phyloP scores from a whole-genome alignment of 352 stramenopile species.

The Phytophthora ohioensis region DNA sequence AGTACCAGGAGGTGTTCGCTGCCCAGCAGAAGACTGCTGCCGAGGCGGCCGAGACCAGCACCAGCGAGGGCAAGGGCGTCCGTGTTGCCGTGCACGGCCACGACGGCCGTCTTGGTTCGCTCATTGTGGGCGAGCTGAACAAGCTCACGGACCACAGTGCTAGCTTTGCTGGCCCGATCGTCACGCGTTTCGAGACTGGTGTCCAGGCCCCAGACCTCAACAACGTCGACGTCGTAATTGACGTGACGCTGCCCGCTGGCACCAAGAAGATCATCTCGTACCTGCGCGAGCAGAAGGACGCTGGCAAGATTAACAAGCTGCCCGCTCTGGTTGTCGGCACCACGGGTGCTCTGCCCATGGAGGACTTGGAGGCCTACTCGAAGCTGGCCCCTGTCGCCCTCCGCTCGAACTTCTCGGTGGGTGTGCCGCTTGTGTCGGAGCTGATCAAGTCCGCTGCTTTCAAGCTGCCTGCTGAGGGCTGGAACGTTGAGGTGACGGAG shows the following conservation, averaged over 20 bases:
- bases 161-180: conserved; percentile 63
- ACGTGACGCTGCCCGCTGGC: conserved; percentile 79
- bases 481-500: conserved; percentile 86
- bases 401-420: conserved; percentile 88
- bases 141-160: conserved; percentile 57
- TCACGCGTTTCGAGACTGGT: conserved; percentile 57
- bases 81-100: conserved; percentile 79
- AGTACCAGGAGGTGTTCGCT: conserved; percentile 62
- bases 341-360: conserved; percentile 66
- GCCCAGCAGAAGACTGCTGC: conserved; percentile 37
- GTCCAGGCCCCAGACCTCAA: conserved; percentile 47
- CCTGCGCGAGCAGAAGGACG: conserved; percentile 65
- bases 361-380: conserved; percentile 68
- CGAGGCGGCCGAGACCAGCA: conserved; percentile 14
- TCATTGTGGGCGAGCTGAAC: conserved; percentile 75
- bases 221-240: conserved; percentile 77
- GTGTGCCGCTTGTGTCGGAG: conserved; percentile 80
- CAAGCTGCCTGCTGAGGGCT: conserved; percentile 74
- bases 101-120: conserved; percentile 68
- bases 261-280: conserved; percentile 70
- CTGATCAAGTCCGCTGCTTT: conserved; percentile 79
- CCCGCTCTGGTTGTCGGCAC: conserved; percentile 83
- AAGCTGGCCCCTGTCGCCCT: conserved; percentile 70
- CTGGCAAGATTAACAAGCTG: conserved; percentile 73
- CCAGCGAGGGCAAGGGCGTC: conserved; percentile 42